A percentile compares a stretch with the other conserved stretches of the same genome.
Evolutionary conservation across 1,284 basidiomycete genomes (phyloP).

Genomic region (Baeospora myosura): DNA sequence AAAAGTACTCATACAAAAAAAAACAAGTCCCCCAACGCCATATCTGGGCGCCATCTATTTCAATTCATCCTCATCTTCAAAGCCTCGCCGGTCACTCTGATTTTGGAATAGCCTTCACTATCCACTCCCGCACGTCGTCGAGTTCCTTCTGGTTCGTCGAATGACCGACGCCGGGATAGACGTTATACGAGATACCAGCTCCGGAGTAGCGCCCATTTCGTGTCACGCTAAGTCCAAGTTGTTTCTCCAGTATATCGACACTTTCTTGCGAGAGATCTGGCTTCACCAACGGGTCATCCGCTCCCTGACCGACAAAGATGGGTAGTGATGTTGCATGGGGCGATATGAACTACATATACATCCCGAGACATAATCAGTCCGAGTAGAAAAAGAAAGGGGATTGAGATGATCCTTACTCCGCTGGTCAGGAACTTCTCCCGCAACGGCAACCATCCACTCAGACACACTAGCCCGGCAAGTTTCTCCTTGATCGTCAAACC

Average conservation of each 20-base stretch:
- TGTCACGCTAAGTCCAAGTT: conserved; percentile 38
- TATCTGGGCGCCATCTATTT: too few relatives aligned
- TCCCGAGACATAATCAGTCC: conserved; percentile 5
- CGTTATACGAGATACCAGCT: conserved; percentile 52
- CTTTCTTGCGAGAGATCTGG: conserved; percentile 42
- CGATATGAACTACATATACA: conserved; percentile 42
- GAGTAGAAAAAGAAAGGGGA: conserved; percentile 4
- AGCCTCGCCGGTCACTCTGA: background rate
- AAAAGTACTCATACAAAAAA: too few relatives aligned
- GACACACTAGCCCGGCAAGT: conserved; percentile 63
- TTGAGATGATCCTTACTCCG: conserved; percentile 34
- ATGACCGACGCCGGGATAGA: conserved; percentile 59
- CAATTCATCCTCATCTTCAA: background rate
- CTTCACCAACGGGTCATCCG: conserved; percentile 67
- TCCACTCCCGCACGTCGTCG: conserved; percentile 54
- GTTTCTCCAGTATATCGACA: conserved; percentile 43
- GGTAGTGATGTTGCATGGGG: conserved; percentile 55
- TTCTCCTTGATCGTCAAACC: conserved; percentile 64
- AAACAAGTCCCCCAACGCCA: too few relatives aligned
- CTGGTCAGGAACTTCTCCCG: conserved; percentile 54
- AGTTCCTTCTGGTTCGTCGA: conserved; percentile 57
- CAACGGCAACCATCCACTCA: conserved; percentile 77
- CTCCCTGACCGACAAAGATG: conserved; percentile 86
- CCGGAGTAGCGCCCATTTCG: conserved; percentile 18
- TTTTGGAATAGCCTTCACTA: conserved; percentile 43